Evolutionary conservation across 2,329 filamentous ascomycete species (phyloP).

Genomic region (Berkeleyomyces basicola): DNA sequence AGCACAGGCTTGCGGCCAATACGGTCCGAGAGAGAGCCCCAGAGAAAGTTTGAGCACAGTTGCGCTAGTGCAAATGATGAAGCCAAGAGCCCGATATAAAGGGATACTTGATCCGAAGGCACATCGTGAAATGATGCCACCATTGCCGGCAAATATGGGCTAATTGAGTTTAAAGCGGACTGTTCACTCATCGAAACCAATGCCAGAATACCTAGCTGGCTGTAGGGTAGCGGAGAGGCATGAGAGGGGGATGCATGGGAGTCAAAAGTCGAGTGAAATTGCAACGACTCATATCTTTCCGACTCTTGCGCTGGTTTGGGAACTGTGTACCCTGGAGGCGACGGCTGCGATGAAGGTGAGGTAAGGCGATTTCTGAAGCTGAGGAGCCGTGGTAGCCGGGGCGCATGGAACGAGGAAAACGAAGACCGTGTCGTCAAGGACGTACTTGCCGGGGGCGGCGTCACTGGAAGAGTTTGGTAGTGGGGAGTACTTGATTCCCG

Average conservation of each 20-base stretch:
- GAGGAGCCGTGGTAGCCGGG: slow-evolving; percentile 1
- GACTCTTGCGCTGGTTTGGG: not conserved
- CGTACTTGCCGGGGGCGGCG: slow-evolving; percentile 4
- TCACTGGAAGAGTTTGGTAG: slow-evolving; percentile 12
- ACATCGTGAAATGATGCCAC: slow-evolving; percentile 71
- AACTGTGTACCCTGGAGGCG: not conserved
- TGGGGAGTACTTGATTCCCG: slow-evolving; percentile 4
- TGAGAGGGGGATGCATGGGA: slow-evolving; percentile 20
- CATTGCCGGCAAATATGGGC: slow-evolving; percentile 90
- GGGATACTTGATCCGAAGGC: slow-evolving; percentile 49
- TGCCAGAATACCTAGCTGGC: slow-evolving; percentile 70
- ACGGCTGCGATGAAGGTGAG: not conserved
- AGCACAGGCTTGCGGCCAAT: slow-evolving; percentile 59
- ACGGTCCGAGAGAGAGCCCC: slow-evolving; percentile 42
- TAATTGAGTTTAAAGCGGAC: slow-evolving; percentile 91
- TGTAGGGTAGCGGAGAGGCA: slow-evolving; percentile 52
- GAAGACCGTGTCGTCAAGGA: slow-evolving; percentile 1
- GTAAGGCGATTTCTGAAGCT: not conserved
- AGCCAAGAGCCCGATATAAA: slow-evolving; percentile 83
- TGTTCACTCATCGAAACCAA: slow-evolving; percentile 85
- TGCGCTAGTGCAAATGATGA: slow-evolving; percentile 87
- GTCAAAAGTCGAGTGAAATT: not conserved
- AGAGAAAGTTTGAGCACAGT: slow-evolving; percentile 67
- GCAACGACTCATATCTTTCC: not conserved
- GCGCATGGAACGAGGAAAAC: slow-evolving; percentile 2